Base-by-base conservation (phyloP, 176 grass and related monocot species). In the Lolium multiflorum region DNA sequence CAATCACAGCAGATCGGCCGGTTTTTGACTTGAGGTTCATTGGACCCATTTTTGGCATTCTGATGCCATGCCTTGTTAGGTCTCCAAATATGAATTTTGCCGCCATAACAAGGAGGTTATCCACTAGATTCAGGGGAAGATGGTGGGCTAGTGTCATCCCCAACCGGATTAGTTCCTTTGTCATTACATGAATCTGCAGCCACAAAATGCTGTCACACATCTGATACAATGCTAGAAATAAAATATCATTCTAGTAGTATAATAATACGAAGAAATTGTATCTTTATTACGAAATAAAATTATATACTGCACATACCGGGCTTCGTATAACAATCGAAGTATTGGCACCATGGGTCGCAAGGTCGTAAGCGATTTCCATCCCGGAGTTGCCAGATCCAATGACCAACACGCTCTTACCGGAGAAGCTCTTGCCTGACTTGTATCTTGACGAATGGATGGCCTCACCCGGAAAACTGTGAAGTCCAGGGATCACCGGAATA, bases 21-120 rank as follows among this genome's bases (percentile, higher is more conserved):
- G 76, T 87, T 43, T 61, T 28, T 6, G 67, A 22, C 74, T 93
- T 93, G 6, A 66, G n/a, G 0, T 7, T 6, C n/a, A 93, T 52
- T 4, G 91, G 85, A 1, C 88, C 91, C 25, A 48, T 13, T 11
- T 39, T 78, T 1, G 88, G 91, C 50, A 72, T 90, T 17, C 78
- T 31, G 14, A 90, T 93, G n/a, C 91, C 88, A 26, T 88, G 63
- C 71, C n/a, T 83, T 3, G 88, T 88, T 11, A 93, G 52, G 41
- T 93, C 81, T 17, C 91, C 88, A 66, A 78, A 88, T n/a, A 41
- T 48, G 11, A 90, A 24, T 7, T 82, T 73, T 24, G 85, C 4
- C 6, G 39, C 85, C 12, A 48, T 51, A 9, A 75, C n/a, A 22
- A 88, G 49, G 31, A 90, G 13, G n/a, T 3, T 0, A 51, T 93